phyloP scores from a whole-genome alignment of 306 rosid genomes.

The Pueraria montana region DNA sequence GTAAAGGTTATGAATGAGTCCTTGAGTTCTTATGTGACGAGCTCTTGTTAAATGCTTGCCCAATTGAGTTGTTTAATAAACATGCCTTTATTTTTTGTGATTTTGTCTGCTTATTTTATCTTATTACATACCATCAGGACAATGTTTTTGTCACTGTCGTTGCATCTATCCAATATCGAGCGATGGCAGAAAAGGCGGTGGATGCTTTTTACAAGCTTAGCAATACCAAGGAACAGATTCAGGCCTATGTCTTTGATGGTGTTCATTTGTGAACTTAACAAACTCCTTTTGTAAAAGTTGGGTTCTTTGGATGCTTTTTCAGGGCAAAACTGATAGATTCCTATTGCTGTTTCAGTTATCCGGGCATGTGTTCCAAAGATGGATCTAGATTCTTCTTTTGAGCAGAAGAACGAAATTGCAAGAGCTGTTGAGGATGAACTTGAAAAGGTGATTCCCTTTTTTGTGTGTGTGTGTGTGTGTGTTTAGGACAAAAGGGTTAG shows the following conservation, averaged over 20 bases:
- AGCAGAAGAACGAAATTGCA: constrained; percentile 87
- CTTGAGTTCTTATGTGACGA: background rate
- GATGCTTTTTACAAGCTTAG: constrained; percentile 89
- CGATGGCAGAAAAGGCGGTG: constrained; percentile 70
- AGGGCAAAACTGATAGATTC: background rate
- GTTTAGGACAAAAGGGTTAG: background rate
- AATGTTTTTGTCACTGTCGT: constrained; percentile 86
- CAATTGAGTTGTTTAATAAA: background rate
- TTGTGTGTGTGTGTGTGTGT: no score
- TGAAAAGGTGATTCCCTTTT: constrained; percentile 61
- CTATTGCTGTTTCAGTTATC: constrained; percentile 57
- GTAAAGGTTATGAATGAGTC: background rate
- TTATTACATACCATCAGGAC: constrained; percentile 61
- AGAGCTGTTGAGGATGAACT: constrained; percentile 85
- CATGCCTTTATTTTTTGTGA: background rate
- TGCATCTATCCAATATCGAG: constrained; percentile 86
- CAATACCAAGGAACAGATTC: constrained; percentile 79
- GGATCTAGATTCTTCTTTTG: constrained; percentile 76
- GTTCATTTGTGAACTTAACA: background rate
- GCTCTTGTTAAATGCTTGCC: background rate
- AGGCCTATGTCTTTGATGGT: constrained; percentile 92
- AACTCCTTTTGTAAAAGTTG: background rate
- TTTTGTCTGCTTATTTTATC: constrained; percentile 21
- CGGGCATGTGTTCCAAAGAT: constrained; percentile 87
- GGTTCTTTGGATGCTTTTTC: background rate